These are phyloP conservation scores for Erigeron canadensis DNA, from an alignment of 129 eudicot species.

Conservation along the genomic window DNA sequence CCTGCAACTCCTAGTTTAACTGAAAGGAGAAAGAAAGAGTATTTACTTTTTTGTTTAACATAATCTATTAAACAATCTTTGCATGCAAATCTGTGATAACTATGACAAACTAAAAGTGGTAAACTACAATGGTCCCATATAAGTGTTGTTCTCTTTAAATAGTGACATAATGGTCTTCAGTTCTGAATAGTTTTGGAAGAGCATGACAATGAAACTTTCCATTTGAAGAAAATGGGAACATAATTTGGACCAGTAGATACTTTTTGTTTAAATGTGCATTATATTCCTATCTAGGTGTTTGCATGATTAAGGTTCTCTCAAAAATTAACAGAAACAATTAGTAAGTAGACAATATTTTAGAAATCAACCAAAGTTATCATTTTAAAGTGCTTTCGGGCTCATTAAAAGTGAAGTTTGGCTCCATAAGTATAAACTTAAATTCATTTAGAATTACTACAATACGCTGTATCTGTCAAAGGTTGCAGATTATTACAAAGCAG, in stretches of 20 bases:
- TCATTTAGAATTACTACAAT: too few species aligned
- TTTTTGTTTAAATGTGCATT: neutral
- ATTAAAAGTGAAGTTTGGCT: too few species aligned
- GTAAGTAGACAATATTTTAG: neutral
- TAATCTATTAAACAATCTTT: neutral
- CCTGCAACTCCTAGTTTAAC: conserved; percentile 72
- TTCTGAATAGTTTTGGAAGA: neutral
- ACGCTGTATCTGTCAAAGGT: too few species aligned
- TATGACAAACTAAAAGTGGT: neutral
- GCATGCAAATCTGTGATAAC: neutral
- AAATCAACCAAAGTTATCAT: too few species aligned
- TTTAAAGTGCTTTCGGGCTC: too few species aligned
- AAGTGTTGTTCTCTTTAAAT: neutral
- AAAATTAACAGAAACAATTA: neutral
- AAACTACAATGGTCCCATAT: conserved; percentile 6
- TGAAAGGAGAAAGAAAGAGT: conserved; percentile 9
- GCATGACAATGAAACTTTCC: conserved; percentile 22
- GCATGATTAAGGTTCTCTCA: neutral
- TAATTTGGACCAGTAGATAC: neutral
- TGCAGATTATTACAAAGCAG: neutral
- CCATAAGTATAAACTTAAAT: too few species aligned
- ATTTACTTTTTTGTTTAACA: neutral
- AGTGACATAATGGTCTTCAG: conserved; percentile 1
- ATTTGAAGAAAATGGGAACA: conserved; percentile 15
- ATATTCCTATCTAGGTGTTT: neutral